Conservation (phyloP, 352 stramenopile genomes). For the Aphanomyces cochlioides region DNA sequence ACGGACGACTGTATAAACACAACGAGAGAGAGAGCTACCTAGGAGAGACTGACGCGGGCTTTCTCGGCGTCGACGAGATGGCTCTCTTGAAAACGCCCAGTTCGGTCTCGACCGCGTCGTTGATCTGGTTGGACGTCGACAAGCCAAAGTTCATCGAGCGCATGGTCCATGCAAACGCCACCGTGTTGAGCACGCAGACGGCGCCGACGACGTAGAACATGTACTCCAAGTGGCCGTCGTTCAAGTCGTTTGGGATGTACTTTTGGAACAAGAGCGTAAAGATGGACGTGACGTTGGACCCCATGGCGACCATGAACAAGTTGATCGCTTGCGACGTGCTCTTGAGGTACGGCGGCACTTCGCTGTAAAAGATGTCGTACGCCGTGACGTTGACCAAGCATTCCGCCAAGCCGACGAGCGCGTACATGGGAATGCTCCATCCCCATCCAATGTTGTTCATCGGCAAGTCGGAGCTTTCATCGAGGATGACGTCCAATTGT, state of each 20-base stretch:
- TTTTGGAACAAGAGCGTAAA: slow-evolving; percentile 65
- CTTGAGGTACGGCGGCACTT: slow-evolving; percentile 52
- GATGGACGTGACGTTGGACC: slow-evolving; percentile 53
- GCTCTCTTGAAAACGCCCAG: not conserved
- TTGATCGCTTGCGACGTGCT: slow-evolving; percentile 53
- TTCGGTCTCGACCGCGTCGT: too few relatives aligned
- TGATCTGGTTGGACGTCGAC: not conserved
- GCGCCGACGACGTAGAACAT: slow-evolving; percentile 58
- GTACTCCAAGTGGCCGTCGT: slow-evolving; percentile 63
- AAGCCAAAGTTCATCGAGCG: slow-evolving; percentile 59
- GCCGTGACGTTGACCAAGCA: slow-evolving; percentile 61
- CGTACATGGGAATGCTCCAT: slow-evolving; percentile 49
- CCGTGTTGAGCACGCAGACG: slow-evolving; percentile 49
- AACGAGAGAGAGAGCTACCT: too few relatives aligned
- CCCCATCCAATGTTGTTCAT: slow-evolving; percentile 65
- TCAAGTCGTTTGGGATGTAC: slow-evolving; percentile 55
- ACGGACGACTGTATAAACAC: too few relatives aligned
- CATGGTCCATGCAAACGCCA: slow-evolving; percentile 49
- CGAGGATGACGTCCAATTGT: slow-evolving; percentile 33
- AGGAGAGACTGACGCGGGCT: slow-evolving; percentile 8
- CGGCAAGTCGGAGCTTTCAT: slow-evolving; percentile 41
- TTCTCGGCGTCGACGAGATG: slow-evolving; percentile 1
- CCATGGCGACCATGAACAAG: slow-evolving; percentile 56
- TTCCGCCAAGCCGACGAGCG: slow-evolving; percentile 54
- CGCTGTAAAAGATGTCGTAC: slow-evolving; percentile 59